Evolutionary conservation across 768 basidiomycete species (phyloP).

Genomic region (Leucosporidium creatinivorum): DNA sequence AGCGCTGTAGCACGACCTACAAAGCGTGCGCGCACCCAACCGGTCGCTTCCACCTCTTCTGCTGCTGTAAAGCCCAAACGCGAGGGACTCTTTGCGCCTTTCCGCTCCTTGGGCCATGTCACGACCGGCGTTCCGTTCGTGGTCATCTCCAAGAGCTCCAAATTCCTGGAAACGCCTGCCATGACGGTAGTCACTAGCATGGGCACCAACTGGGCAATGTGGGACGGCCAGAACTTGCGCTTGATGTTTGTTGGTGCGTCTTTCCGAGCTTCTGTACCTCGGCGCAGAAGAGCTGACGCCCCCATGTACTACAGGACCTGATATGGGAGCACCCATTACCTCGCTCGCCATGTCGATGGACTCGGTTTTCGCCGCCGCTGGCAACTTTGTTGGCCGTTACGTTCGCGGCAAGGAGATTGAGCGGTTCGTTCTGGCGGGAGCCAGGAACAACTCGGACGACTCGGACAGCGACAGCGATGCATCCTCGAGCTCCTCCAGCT

Average conservation of each 20-base stretch:
- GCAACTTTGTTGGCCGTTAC: conserved; percentile 64
- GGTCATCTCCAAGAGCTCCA: conserved; percentile 73
- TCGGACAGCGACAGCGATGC: background rate
- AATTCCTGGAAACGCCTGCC: conserved; percentile 73
- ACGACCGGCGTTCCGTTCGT: conserved; percentile 86
- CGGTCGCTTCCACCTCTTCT: background rate
- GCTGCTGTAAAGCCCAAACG: background rate
- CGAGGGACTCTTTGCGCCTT: conserved; percentile 68
- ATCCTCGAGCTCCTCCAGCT: conserved; percentile 3
- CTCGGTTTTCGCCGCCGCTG: conserved; percentile 72
- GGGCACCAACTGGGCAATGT: conserved; percentile 84
- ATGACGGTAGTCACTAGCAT: conserved; percentile 79
- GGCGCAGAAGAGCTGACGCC: background rate
- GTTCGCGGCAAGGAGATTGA: conserved; percentile 74
- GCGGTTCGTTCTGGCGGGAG: conserved; percentile 43
- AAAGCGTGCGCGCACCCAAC: conserved; percentile 3
- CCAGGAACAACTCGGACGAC: background rate
- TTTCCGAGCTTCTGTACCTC: background rate
- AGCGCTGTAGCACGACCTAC: background rate
- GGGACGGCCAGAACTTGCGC: conserved; percentile 90
- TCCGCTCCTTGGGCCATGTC: conserved; percentile 88
- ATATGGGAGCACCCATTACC: conserved; percentile 63
- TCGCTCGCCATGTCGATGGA: conserved; percentile 76
- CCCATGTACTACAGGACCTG: conserved; percentile 58
- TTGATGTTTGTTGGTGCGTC: conserved; percentile 85